Conservation (phyloP, 331 rosid species). For the Stylosanthes scabra region DNA sequence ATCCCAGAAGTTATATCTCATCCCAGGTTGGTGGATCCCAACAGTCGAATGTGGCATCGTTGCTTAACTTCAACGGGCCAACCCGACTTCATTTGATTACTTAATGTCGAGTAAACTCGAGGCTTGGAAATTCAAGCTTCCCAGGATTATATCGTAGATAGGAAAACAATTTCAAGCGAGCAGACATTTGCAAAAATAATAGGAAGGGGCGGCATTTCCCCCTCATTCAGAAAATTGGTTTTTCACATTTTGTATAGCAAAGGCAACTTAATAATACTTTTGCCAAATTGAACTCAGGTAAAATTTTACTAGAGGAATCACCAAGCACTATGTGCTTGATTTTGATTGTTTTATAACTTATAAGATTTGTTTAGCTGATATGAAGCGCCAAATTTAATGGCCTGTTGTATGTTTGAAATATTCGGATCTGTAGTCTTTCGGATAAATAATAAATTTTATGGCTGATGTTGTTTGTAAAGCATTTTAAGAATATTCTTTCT, state of each 20-base stretch:
- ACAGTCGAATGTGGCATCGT: constrained; percentile 99
- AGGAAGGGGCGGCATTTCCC: constrained; percentile 45
- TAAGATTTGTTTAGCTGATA: constrained; percentile 23
- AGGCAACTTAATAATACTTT: constrained; percentile 37
- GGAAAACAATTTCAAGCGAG: constrained; percentile 42
- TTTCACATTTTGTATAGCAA: constrained; percentile 47
- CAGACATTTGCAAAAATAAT: constrained; percentile 52
- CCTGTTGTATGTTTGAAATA: neutral
- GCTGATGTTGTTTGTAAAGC: neutral
- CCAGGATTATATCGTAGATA: constrained; percentile 38
- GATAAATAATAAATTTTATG: neutral
- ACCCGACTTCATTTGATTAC: constrained; percentile 77
- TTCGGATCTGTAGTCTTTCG: neutral
- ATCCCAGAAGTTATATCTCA: constrained; percentile 93
- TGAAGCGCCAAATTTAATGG: constrained; percentile 26
- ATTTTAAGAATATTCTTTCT: neutral
- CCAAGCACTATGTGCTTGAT: constrained; percentile 48
- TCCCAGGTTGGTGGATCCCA: constrained; percentile 84
- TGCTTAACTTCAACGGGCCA: constrained; percentile 98
- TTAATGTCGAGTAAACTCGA: constrained; percentile 40
- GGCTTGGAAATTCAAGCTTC: constrained; percentile 45
- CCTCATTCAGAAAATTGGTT: constrained; percentile 31
- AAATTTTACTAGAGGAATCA: constrained; percentile 24
- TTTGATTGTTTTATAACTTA: constrained; percentile 47
- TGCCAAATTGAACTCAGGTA: constrained; percentile 39